Evolutionary conservation across 768 basidiomycete genomes (phyloP).

Genomic region (Gloeopeniophorella convolvens): DNA sequence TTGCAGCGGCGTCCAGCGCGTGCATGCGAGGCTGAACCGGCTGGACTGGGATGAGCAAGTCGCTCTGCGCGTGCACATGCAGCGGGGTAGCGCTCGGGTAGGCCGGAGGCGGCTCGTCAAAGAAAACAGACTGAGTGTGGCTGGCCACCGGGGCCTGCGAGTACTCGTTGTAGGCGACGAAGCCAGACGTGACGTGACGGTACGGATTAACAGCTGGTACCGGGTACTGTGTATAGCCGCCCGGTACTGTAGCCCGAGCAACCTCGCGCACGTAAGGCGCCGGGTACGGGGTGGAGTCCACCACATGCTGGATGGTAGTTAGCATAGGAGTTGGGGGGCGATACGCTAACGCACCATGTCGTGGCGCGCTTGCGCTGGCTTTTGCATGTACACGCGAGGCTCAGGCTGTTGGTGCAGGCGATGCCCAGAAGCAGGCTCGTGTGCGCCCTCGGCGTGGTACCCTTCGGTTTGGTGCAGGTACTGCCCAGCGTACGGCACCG

Average conservation of each 20-base stretch:
- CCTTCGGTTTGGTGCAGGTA: not conserved
- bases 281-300: too few species aligned
- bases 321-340: too few species aligned
- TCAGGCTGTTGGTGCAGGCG: not conserved
- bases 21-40: not conserved
- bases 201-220: not conserved
- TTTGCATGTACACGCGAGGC: not conserved
- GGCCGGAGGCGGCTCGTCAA: slow-evolving; percentile 16
- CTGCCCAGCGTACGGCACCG: not conserved
- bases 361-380: not conserved
- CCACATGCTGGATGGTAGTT: too few species aligned
- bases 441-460: not conserved
- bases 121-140: not conserved
- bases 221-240: not conserved
- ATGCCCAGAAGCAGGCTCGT: not conserved
- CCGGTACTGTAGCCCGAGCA: slow-evolving; percentile 2
- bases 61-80: not conserved
- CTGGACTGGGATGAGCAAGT: not conserved
- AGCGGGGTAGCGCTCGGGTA: not conserved
- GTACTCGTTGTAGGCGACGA: not conserved
- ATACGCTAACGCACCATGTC: slow-evolving; percentile 9
- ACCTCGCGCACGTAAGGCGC: slow-evolving; percentile 5
- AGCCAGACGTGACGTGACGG: not conserved
- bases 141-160: not conserved
- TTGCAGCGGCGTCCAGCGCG: not conserved